phyloP scores from a whole-genome alignment of 2,329 filamentous ascomycete genomes.

The Huntiella moniliformis region DNA sequence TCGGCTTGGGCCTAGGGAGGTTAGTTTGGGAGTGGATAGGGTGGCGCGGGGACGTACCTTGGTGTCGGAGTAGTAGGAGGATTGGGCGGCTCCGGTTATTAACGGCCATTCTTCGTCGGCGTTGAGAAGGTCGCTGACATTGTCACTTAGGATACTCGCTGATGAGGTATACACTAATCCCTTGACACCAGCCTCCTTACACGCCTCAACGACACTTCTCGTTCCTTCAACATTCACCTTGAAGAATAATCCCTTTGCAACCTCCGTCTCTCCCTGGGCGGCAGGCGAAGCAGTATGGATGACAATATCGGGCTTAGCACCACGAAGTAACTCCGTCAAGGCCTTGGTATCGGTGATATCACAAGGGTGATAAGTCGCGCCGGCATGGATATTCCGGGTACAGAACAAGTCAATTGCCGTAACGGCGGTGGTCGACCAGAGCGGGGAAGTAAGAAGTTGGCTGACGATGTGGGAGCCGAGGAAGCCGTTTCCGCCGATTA shows the following conservation, averaged over 20 bases:
- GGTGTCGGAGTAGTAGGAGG: conserved; percentile 75
- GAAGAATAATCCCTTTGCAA: conserved; percentile 45
- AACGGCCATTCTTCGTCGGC: conserved; percentile 70
- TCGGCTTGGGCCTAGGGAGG: conserved; percentile 53
- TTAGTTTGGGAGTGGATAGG: background rate
- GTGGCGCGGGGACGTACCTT: conserved; percentile 37
- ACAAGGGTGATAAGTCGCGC: conserved; percentile 48
- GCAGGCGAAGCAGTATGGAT: conserved; percentile 74
- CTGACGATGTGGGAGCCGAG: conserved; percentile 67
- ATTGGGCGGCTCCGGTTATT: conserved; percentile 50
- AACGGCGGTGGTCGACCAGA: conserved; percentile 32
- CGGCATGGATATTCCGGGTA: conserved; percentile 44
- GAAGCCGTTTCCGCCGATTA: conserved; percentile 72
- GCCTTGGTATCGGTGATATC: conserved; percentile 53
- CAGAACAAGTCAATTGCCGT: conserved; percentile 57
- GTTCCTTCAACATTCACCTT: conserved; percentile 85
- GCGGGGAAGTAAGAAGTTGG: conserved; percentile 37
- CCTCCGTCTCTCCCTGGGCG: conserved; percentile 31
- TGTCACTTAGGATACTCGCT: conserved; percentile 72
- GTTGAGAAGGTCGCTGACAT: conserved; percentile 58
- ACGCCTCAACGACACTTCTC: conserved; percentile 54
- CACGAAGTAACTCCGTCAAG: conserved; percentile 43
- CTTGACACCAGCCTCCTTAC: conserved; percentile 50
- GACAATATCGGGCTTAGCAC: conserved; percentile 59
- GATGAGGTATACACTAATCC: conserved; percentile 83